Evolutionary conservation across 1,139 yeast genomes (phyloP), one percentile per base, ranked within the genome.

Genomic region (Debaryomycetaceae sp.): DNA sequence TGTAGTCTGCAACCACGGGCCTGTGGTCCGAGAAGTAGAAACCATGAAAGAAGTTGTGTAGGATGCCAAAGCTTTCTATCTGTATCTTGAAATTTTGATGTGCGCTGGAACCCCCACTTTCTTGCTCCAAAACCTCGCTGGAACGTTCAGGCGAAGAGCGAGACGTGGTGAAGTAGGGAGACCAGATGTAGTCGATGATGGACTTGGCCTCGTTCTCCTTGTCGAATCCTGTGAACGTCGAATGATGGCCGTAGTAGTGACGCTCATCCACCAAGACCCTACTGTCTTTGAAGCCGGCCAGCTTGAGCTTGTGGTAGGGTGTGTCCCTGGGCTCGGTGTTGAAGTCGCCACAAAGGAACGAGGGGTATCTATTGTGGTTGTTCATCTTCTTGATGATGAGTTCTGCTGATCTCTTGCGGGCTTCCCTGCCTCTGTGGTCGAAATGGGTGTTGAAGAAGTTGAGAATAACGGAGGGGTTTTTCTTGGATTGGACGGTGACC

Each of bases 371-470:
- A 47, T 73, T 74, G 47, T 66, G 62, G 37, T 66, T 62, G 37
- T 63, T 57, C 62, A 76, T 70, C 46, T 66, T 68, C 27, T 68
- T 61, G 13, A 72, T 65, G 39, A 80, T 76, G 44, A 80, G 62
- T 49, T 69, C 60, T 17, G 81, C 77, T 37, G 80, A 70, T 50
- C 76, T 68, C 36, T 64, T 57, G 38, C 84, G 59, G 1, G 85
- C 82, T 5, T 49, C 50, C 2, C 52, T 63, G 1, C 86, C 86
- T 38, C 63, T 58, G 50, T 80, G 83, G 54, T 81, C 86, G 55
- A 79, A 71, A 58, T 81, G 86, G 8, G 86, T 81, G 56, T 78
- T 78, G 60, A 76, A 76, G 23, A 78, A 69, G 48, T 78, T 78
- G 31, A 66, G 49, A 31, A 53, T 56, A 13, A 62, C 53, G 24